phyloP scores from a whole-genome alignment of 371 early-diverging fungal genomes.

The Actinomucor elegans region DNA sequence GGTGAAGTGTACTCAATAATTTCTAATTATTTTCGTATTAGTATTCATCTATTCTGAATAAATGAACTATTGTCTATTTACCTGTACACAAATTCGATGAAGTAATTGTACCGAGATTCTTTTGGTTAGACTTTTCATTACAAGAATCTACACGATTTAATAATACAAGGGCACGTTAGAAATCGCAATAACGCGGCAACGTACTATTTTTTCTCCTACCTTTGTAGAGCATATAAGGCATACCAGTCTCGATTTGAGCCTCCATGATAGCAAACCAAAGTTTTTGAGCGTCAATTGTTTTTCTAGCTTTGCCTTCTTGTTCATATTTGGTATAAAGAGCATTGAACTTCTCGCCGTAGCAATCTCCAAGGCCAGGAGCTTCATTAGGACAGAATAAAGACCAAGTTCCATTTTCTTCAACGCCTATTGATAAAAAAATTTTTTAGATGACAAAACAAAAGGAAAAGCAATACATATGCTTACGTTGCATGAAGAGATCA shows the following conservation, averaged over 20 bases:
- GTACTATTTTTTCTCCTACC: constrained; percentile 47
- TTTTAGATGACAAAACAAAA: background rate
- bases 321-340: constrained; percentile 92
- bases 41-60: constrained; percentile 3
- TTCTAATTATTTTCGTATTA: constrained; percentile 45
- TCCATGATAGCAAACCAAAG: constrained; percentile 99
- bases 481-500: constrained; percentile 99
- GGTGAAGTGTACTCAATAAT: constrained; percentile 96
- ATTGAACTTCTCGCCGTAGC: constrained; percentile 97
- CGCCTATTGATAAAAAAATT: constrained; percentile 39
- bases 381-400: constrained; percentile 97
- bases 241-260: constrained; percentile 99
- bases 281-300: constrained; percentile 95
- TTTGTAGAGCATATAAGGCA: constrained; percentile 99
- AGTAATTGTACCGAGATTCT: constrained; percentile 96
- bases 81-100: constrained; percentile 80
- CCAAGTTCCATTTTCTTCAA: constrained; percentile 96
- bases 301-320: constrained; percentile 79
- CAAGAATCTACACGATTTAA: constrained; percentile 56
- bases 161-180: background rate
- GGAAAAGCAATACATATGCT: background rate
- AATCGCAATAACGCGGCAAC: no score
- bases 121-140: constrained; percentile 97
- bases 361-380: constrained; percentile 90
- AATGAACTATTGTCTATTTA: constrained; percentile 1